Conservation (phyloP, 805 yeast species). For the Cyberlindnera samutprakarnensis region DNA sequence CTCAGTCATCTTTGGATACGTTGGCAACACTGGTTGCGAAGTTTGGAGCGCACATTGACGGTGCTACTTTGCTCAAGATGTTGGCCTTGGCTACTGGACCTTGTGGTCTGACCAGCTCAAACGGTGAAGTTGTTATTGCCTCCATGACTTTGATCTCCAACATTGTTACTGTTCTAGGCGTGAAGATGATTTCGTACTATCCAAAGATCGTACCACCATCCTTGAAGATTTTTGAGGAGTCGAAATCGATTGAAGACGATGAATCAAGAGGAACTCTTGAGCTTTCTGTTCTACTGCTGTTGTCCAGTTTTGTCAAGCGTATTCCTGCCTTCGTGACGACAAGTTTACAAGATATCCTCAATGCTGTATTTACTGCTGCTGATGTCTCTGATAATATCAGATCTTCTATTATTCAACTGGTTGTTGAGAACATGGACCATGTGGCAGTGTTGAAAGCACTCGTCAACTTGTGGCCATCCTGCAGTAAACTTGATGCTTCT, state of each 20-base stretch:
- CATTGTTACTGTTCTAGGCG: constrained; percentile 70
- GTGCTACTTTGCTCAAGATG: constrained; percentile 38
- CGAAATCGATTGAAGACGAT: constrained; percentile 15
- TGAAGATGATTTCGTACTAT: constrained; percentile 76
- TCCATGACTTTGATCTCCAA: constrained; percentile 67
- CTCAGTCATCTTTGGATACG: constrained; percentile 66
- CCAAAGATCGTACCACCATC: constrained; percentile 79
- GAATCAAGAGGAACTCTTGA: constrained; percentile 40
- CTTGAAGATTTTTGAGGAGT: constrained; percentile 46
- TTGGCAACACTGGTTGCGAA: constrained; percentile 54
- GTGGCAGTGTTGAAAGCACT: constrained; percentile 55
- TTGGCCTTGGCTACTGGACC: constrained; percentile 44
- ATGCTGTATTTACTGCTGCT: constrained; percentile 48
- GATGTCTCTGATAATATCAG: constrained; percentile 54
- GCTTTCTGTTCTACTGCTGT: constrained; percentile 60
- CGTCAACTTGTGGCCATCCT: constrained; percentile 52
- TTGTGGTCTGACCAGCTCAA: constrained; percentile 43
- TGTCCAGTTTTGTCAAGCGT: constrained; percentile 69
- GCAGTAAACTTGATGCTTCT: constrained; percentile 29
- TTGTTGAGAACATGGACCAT: constrained; percentile 62
- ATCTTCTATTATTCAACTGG: constrained; percentile 51
- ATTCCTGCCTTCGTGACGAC: constrained; percentile 81
- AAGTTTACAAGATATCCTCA: constrained; percentile 54
- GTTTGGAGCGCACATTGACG: constrained; percentile 46
- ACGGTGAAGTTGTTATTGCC: constrained; percentile 62